These are phyloP conservation scores for Tricholoma sp. DNA, from an alignment of 768 basidiomycete species.

Conservation along the genomic window DNA sequence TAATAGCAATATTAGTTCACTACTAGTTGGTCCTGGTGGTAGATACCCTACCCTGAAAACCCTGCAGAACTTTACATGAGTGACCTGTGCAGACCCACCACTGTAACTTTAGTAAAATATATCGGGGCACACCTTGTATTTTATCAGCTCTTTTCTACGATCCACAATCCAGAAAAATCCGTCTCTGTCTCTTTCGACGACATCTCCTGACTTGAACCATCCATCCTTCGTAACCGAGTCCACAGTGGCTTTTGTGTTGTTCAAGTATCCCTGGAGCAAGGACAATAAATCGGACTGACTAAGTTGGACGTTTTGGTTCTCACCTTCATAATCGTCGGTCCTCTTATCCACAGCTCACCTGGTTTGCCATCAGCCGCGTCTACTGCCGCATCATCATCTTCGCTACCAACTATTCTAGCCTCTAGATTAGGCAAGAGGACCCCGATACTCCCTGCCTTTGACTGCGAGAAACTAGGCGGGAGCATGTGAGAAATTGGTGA, in stretches of 20 bases:
- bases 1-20: neutral
- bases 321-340: constrained; percentile 63
- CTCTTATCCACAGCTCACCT: constrained; percentile 68
- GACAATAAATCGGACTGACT: neutral
- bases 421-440: constrained; percentile 54
- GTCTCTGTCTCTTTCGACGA: constrained; percentile 50
- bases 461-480: neutral
- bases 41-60: constrained; percentile 17
- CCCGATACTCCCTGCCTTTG: constrained; percentile 51
- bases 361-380: constrained; percentile 35
- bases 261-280: constrained; percentile 48
- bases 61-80: constrained; percentile 4
- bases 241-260: constrained; percentile 53
- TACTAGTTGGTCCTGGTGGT: neutral
- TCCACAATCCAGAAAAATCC: constrained; percentile 61
- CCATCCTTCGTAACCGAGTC: constrained; percentile 51
- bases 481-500: neutral
- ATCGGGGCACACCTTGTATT: constrained; percentile 41
- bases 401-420: constrained; percentile 49
- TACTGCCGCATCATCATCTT: constrained; percentile 25
- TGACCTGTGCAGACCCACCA: neutral
- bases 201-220: constrained; percentile 75
- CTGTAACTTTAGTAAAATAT: no score
- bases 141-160: constrained; percentile 53
- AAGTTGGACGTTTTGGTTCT: neutral